A percentile compares a stretch with the other conserved stretches of the same genome.
Conservation (phyloP, 2,329 filamentous ascomycete genomes). For the Nemania serpens region DNA sequence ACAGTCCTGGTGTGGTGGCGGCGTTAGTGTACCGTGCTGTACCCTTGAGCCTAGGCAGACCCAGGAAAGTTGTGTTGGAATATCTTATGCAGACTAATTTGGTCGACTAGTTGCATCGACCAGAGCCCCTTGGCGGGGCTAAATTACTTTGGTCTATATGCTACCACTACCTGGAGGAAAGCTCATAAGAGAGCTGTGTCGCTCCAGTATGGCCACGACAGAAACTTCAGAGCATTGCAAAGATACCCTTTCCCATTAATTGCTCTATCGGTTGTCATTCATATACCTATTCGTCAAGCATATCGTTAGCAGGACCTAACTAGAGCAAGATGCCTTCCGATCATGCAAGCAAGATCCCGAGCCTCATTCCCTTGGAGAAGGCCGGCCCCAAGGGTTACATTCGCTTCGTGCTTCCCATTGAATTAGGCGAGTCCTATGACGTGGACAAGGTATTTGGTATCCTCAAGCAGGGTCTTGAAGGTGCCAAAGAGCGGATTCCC, state of each 20-base stretch:
- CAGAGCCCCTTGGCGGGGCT: conserved; percentile 8
- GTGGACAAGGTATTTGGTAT: conserved; percentile 34
- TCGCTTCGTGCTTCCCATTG: conserved; percentile 44
- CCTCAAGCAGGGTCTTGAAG: conserved; percentile 40
- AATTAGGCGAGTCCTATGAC: conserved; percentile 41
- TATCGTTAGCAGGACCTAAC: conserved; percentile 3
- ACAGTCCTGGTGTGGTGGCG: background rate
- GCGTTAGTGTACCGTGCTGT: conserved; percentile 1
- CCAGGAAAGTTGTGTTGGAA: background rate
- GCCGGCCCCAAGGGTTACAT: conserved; percentile 44
- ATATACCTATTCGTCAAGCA: background rate
- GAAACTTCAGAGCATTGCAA: background rate
- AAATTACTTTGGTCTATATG: background rate
- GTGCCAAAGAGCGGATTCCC: conserved; percentile 38
- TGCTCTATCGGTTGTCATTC: background rate
- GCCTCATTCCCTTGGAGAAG: conserved; percentile 40
- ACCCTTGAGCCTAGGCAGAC: too few relatives aligned
- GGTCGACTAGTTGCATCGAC: background rate
- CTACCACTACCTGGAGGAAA: background rate
- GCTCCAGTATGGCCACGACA: conserved; percentile 7
- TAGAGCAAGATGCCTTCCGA: conserved; percentile 28
- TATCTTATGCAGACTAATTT: conserved; percentile 5
- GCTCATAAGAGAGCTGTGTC: conserved; percentile 16
- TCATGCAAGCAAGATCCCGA: conserved; percentile 29
- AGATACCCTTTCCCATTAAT: background rate